Percentiles rank a stretch among this genome's conserved stretches.
phyloP scores from a whole-genome alignment of 2,329 filamentous ascomycete species.

The Diaporthe sp. region DNA sequence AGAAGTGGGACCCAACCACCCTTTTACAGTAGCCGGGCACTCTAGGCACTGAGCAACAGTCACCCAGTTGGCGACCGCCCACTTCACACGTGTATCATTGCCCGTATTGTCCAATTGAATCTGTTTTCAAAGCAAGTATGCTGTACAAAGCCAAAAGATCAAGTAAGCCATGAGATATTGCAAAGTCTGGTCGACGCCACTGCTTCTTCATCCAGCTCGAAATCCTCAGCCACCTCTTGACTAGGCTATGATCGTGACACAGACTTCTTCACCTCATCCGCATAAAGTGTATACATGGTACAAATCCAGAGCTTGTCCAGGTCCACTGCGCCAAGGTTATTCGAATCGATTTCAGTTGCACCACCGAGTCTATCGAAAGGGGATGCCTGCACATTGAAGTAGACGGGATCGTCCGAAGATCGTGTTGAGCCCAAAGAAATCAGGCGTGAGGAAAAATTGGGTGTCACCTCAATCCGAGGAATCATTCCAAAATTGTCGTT shows the following conservation, averaged over 20 bases:
- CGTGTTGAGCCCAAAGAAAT: neutral
- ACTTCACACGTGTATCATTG: too few relatives aligned
- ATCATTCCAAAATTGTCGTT: slow-evolving; percentile 8
- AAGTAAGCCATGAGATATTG: too few relatives aligned
- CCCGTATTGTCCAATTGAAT: too few relatives aligned
- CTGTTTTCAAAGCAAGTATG: too few relatives aligned
- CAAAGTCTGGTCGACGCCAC: too few relatives aligned
- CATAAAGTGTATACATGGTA: slow-evolving; percentile 8
- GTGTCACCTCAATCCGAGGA: slow-evolving; percentile 10
- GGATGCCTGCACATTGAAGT: neutral
- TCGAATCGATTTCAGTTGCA: neutral
- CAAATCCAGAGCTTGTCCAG: slow-evolving; percentile 27
- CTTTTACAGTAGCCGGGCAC: too few relatives aligned
- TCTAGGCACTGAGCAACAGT: too few relatives aligned
- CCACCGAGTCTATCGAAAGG: neutral
- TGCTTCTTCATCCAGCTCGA: neutral
- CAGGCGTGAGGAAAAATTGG: neutral
- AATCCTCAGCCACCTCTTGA: neutral
- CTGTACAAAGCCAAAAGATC: too few relatives aligned
- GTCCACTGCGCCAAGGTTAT: neutral
- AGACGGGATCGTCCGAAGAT: neutral
- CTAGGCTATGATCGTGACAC: neutral
- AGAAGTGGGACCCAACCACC: too few relatives aligned
- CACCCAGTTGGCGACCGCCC: too few relatives aligned
- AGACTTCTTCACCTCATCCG: neutral